phyloP scores from a whole-genome alignment of 192 early-diverging fungal genomes.

The Dispira parvispora region DNA sequence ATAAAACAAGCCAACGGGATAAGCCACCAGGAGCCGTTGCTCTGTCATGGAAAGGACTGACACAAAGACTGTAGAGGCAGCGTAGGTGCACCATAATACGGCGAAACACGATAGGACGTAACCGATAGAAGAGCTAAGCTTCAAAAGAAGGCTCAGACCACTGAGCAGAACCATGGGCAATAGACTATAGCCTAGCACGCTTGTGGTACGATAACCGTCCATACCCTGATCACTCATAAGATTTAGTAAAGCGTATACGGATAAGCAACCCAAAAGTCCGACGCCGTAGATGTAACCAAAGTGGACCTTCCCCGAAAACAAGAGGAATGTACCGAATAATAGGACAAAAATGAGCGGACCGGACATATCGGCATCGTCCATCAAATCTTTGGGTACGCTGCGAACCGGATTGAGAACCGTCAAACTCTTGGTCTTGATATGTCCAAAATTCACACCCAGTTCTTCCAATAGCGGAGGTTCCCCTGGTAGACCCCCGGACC shows the following conservation, averaged over 20 bases:
- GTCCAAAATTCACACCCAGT: conserved; percentile 84
- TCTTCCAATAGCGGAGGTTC: conserved; percentile 92
- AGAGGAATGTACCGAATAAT: conserved; percentile 75
- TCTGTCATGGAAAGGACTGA: conserved; percentile 80
- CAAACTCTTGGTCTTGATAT: conserved; percentile 75
- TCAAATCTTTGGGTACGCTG: conserved; percentile 58
- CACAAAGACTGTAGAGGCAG: conserved; percentile 87
- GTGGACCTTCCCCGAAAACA: conserved; percentile 82
- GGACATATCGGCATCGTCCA: conserved; percentile 93
- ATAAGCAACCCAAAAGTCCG: conserved; percentile 67
- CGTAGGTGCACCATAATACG: conserved; percentile 89
- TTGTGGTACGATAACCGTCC: conserved; percentile 73
- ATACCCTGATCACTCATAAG: conserved; percentile 83
- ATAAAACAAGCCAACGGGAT: conserved; percentile 85
- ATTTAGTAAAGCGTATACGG: conserved; percentile 79
- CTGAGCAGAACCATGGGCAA: conserved; percentile 88
- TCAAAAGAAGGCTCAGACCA: conserved; percentile 47
- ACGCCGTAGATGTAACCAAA: conserved; percentile 98
- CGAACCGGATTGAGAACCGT: conserved; percentile 75
- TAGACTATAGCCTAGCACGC: conserved; percentile 93
- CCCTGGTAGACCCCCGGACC: conserved; percentile 77
- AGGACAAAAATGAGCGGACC: conserved; percentile 87
- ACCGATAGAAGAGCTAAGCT: conserved; percentile 45
- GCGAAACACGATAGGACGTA: conserved; percentile 44
- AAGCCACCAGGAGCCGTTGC: conserved; percentile 86